Base-by-base conservation (phyloP, 2,329 filamentous ascomycete species). In the Penicillium fuscoglaucum region DNA sequence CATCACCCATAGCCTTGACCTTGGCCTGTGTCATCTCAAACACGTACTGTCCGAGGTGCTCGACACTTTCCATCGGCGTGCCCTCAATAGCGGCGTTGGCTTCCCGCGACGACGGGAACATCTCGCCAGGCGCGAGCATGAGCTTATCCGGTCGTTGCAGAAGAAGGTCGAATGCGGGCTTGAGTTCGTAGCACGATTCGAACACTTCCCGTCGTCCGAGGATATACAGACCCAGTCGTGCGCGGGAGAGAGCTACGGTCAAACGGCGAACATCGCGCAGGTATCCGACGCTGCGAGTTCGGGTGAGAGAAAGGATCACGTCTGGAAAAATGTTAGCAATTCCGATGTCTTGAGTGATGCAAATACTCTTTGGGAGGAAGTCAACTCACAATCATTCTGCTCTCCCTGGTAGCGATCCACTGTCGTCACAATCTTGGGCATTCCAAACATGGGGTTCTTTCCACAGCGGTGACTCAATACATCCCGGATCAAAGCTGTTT, bases 401-500 rank as follows among this genome's bases (percentile, higher is more conserved):
- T 99, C 95, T 73, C 95, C 96, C 79, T 99, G 95, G 71, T 98
- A 99, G 75, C 96, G 97, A 79, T 99, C 95, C 62, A 99, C 93
- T 6, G 96, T 99, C 4, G 91, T 93, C 29, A 99, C 91, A 53
- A 90, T 88, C 75, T 88, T 90, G 19, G 95, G 95, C 74, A 96
- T 79, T 9, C 93, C 93, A 76, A 99, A 99, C 21, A 98, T 79
- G 2, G 87, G 79, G 68, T 92, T 96, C 67, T 85, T 89, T 39
- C 87, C 88, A 75, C 95, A 99, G 58, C 95, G 84, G 71, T 96
- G 90, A 15, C 79, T 80, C 52, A 99, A 78, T 4, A 99, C 91
- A 74, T 99, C 93, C 67, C 84, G 88, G 60, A 99, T 90, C 67
- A 99, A 80, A 33, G 93, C 91, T 59, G 88, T 84, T 73, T 99